Conservation (phyloP, 495 filamentous ascomycete species). For the Xylaria telfairii region DNA sequence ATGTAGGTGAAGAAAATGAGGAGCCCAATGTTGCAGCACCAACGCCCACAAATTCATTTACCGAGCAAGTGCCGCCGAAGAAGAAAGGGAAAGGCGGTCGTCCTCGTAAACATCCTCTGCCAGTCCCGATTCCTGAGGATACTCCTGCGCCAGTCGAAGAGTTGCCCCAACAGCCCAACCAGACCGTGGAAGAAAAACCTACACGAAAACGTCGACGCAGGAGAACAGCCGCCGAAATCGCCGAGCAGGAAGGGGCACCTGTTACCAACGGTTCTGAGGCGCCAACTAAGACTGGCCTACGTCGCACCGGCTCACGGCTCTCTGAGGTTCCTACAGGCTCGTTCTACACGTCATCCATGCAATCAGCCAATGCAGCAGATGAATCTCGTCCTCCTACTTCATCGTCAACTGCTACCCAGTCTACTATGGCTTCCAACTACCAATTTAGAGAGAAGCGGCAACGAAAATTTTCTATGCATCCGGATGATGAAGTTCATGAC, state of each 20-base stretch:
- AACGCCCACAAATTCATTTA: not conserved
- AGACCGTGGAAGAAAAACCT: slow-evolving; percentile 21
- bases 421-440: slow-evolving; percentile 38
- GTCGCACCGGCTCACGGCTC: slow-evolving; percentile 28
- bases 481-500: slow-evolving; percentile 30
- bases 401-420: slow-evolving; percentile 38
- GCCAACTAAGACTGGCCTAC: slow-evolving; percentile 21
- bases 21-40: slow-evolving; percentile 14
- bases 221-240: slow-evolving; percentile 28
- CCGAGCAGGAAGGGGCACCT: slow-evolving; percentile 23
- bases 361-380: slow-evolving; percentile 25
- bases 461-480: slow-evolving; percentile 36
- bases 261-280: slow-evolving; percentile 20
- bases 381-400: slow-evolving; percentile 37
- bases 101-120: slow-evolving; percentile 34
- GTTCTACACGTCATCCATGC: slow-evolving; percentile 26
- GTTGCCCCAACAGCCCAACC: slow-evolving; percentile 14
- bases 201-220: slow-evolving; percentile 33
- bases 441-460: slow-evolving; percentile 40
- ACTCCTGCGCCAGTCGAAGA: slow-evolving; percentile 15
- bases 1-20: slow-evolving; percentile 29
- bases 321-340: slow-evolving; percentile 26
- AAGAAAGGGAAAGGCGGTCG: slow-evolving; percentile 41
- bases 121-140: slow-evolving; percentile 20
- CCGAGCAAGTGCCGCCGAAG: slow-evolving; percentile 26